These are phyloP conservation scores for Trichoderma lentiforme DNA, from an alignment of 2,329 filamentous ascomycete species.

Conservation along the genomic window DNA sequence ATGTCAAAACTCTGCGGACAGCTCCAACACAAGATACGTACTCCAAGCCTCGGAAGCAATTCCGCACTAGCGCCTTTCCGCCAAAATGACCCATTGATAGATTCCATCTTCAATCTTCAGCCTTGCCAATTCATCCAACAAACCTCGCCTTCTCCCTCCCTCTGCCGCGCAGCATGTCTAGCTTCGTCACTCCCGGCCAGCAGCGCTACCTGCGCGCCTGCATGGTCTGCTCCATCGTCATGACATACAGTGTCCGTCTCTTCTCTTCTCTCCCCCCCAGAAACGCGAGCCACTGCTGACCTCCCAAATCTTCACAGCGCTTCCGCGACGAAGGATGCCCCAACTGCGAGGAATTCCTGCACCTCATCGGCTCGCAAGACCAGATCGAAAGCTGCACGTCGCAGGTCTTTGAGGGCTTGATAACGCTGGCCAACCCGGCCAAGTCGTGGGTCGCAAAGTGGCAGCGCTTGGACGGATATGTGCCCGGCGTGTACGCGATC, in stretches of 20 bases:
- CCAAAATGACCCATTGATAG: not conserved
- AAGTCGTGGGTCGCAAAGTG: constrained; percentile 95
- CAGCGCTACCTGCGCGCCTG: constrained; percentile 89
- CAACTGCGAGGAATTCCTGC: constrained; percentile 92
- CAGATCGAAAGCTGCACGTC: constrained; percentile 90
- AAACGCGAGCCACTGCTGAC: not conserved
- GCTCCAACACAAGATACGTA: not conserved
- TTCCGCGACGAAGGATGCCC: constrained; percentile 88
- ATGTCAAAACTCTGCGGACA: not conserved
- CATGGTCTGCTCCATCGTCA: constrained; percentile 97
- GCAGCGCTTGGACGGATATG: constrained; percentile 86
- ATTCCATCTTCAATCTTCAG: not conserved
- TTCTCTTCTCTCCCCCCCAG: not conserved
- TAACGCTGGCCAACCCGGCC: constrained; percentile 77
- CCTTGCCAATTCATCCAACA: not conserved
- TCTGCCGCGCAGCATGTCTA: constrained; percentile 7
- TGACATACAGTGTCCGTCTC: constrained; percentile 65
- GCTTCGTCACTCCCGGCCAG: constrained; percentile 55
- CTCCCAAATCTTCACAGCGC: constrained; percentile 49
- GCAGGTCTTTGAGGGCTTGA: constrained; percentile 90
- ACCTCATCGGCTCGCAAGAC: constrained; percentile 74
- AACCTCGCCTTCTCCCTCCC: not conserved
- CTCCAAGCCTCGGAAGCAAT: not conserved
- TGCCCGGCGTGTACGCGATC: constrained; percentile 85
- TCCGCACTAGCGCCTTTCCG: constrained; percentile 15